phyloP scores from a whole-genome alignment of 1,139 yeast species.

The Sugiyamaella grinbergsii region DNA sequence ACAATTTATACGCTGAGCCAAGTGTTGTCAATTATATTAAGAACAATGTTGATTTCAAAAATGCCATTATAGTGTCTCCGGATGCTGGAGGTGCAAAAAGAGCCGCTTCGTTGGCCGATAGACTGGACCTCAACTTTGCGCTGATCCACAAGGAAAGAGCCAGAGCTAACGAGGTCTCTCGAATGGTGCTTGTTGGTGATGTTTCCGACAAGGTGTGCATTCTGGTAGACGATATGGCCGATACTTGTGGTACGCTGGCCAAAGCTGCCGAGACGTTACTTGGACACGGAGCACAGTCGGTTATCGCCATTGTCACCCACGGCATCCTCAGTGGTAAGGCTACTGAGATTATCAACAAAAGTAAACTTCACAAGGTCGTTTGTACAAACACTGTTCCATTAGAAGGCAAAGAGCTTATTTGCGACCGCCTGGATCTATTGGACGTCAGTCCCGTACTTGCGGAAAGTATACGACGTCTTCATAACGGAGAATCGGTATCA shows the following conservation, averaged over 20 bases:
- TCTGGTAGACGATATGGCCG: slow-evolving; percentile 97
- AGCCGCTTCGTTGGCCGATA: slow-evolving; percentile 93
- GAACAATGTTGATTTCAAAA: slow-evolving; percentile 64
- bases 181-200: slow-evolving; percentile 97
- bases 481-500: slow-evolving; percentile 92
- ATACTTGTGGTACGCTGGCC: slow-evolving; percentile 94
- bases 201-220: slow-evolving; percentile 85
- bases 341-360: slow-evolving; percentile 74
- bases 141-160: slow-evolving; percentile 96
- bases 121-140: slow-evolving; percentile 90
- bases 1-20: slow-evolving; percentile 94
- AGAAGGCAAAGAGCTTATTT: slow-evolving; percentile 66
- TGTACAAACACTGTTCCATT: slow-evolving; percentile 96
- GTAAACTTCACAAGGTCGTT: slow-evolving; percentile 75
- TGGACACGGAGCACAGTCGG: slow-evolving; percentile 78
- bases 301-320: slow-evolving; percentile 94
- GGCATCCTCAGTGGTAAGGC: slow-evolving; percentile 92
- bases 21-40: slow-evolving; percentile 84
- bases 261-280: slow-evolving; percentile 92
- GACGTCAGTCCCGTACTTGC: slow-evolving; percentile 91
- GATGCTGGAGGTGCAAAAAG: slow-evolving; percentile 99
- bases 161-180: slow-evolving; percentile 88
- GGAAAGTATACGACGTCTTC: slow-evolving; percentile 92
- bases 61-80: slow-evolving; percentile 88
- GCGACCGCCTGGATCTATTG: slow-evolving; percentile 76